These are phyloP conservation scores for Cladophialophora bantiana DNA, from an alignment of 2,329 filamentous ascomycete genomes.

Conservation along the genomic window DNA sequence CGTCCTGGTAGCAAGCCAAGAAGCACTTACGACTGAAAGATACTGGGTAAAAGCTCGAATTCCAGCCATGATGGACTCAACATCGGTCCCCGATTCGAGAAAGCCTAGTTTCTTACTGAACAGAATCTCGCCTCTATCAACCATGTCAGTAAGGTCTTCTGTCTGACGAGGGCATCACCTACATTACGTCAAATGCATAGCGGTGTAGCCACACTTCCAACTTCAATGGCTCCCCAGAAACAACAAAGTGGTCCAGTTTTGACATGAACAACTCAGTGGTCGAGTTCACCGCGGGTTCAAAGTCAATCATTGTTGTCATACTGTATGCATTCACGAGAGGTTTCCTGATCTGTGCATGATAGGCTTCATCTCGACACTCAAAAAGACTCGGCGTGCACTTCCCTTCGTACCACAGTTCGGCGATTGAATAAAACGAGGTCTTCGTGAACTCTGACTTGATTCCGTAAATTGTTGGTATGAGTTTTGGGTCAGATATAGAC, in stretches of 20 bases:
- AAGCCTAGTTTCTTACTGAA: slow-evolving; percentile 45
- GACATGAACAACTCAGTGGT: slow-evolving; percentile 73
- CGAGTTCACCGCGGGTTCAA: slow-evolving; percentile 77
- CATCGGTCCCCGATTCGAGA: slow-evolving; percentile 30
- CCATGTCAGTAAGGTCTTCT: background rate
- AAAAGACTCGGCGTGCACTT: slow-evolving; percentile 56
- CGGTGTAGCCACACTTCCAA: slow-evolving; percentile 32
- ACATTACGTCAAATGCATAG: slow-evolving; percentile 38
- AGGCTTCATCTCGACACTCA: slow-evolving; percentile 73
- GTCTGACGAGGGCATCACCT: slow-evolving; percentile 11
- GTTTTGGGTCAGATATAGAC: slow-evolving; percentile 75
- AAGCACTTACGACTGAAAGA: slow-evolving; percentile 19
- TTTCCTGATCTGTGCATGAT: slow-evolving; percentile 75
- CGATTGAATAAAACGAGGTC: slow-evolving; percentile 53
- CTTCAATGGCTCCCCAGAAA: slow-evolving; percentile 20
- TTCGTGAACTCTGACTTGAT: slow-evolving; percentile 81
- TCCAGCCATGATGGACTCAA: slow-evolving; percentile 31
- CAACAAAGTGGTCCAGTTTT: slow-evolving; percentile 63
- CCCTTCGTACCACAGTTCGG: slow-evolving; percentile 40
- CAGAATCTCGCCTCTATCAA: slow-evolving; percentile 43
- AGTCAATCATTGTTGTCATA: slow-evolving; percentile 34
- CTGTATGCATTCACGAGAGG: slow-evolving; percentile 75
- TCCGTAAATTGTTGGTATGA: slow-evolving; percentile 78
- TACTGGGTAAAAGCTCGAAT: slow-evolving; percentile 40
- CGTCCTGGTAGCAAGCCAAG: too few relatives aligned